Percentiles rank a stretch among this genome's conserved stretches.
phyloP scores from a whole-genome alignment of 441 rosid species.

The Gossypium trilobum region DNA sequence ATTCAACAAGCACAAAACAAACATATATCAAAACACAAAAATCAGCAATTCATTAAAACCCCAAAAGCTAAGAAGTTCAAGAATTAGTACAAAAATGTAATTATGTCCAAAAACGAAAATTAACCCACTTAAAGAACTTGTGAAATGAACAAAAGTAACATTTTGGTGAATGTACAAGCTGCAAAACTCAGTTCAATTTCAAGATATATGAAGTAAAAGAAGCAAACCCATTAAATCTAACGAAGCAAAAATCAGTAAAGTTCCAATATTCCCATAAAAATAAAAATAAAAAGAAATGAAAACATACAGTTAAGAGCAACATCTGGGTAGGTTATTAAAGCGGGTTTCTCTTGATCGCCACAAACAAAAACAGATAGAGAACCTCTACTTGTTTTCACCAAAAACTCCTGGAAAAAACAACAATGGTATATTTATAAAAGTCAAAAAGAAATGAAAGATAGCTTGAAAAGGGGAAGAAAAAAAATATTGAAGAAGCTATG shows the following conservation, averaged over 20 bases:
- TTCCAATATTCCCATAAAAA: not conserved
- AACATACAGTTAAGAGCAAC: slow-evolving; percentile 74
- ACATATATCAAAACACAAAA: slow-evolving; percentile 11
- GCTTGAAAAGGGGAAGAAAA: not conserved
- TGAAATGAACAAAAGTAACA: not conserved
- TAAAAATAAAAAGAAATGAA: not conserved
- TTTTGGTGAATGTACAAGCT: no score
- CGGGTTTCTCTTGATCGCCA: slow-evolving; percentile 77
- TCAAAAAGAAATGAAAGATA: not conserved
- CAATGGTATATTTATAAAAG: slow-evolving; percentile 5
- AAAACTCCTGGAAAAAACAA: slow-evolving; percentile 40
- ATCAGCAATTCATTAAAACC: not conserved
- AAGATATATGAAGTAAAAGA: not conserved
- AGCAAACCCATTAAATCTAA: slow-evolving; percentile 8
- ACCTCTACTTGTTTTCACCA: slow-evolving; percentile 66
- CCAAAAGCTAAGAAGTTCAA: not conserved
- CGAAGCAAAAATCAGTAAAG: not conserved
- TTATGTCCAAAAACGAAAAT: not conserved
- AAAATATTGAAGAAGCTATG: not conserved
- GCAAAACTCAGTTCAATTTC: not conserved
- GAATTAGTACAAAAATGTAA: not conserved
- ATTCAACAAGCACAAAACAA: slow-evolving; percentile 14
- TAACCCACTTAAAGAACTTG: not conserved
- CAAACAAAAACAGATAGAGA: slow-evolving; percentile 58
- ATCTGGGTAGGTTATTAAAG: slow-evolving; percentile 76